Evolutionary conservation across 2,329 filamentous ascomycete species (phyloP).

Genomic region (Cyclaneusma minus): DNA sequence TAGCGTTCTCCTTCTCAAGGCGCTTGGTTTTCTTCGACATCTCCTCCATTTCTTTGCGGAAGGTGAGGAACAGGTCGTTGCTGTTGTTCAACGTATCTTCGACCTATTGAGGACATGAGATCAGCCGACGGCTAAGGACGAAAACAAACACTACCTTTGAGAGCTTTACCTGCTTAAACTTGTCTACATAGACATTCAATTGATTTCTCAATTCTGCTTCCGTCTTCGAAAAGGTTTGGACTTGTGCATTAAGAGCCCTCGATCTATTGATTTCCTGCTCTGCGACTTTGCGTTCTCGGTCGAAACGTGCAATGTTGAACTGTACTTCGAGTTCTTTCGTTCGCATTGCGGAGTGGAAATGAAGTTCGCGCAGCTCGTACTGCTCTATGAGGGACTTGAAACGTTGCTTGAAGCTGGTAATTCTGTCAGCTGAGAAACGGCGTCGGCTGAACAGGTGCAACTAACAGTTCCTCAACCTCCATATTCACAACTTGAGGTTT

Average conservation of each 20-base stretch:
- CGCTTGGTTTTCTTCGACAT: conserved; percentile 99
- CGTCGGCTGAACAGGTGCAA: conserved; percentile 7
- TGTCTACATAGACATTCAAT: conserved; percentile 96
- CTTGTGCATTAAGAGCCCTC: conserved; percentile 75
- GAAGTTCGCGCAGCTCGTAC: conserved; percentile 86
- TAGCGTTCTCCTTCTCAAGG: conserved; percentile 90
- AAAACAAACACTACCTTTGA: conserved; percentile 2
- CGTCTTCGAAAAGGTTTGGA: conserved; percentile 90
- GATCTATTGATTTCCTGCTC: conserved; percentile 69
- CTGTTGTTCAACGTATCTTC: conserved; percentile 98
- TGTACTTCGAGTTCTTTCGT: conserved; percentile 95
- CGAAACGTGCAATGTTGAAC: conserved; percentile 74
- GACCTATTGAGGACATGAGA: conserved; percentile 47
- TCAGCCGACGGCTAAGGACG: conserved; percentile 1
- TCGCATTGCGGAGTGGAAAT: conserved; percentile 82
- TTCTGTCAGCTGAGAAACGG: conserved; percentile 21
- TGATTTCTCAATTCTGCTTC: conserved; percentile 88
- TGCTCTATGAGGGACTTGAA: conserved; percentile 95
- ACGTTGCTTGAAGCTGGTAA: conserved; percentile 59
- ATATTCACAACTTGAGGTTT: conserved; percentile 69
- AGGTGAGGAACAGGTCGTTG: conserved; percentile 92
- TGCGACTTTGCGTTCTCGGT: conserved; percentile 78
- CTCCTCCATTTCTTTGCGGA: conserved; percentile 98
- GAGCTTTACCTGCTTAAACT: conserved; percentile 86
- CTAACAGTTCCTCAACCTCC: conserved; percentile 79